These are phyloP conservation scores for Penicillium griseofulvum DNA, from an alignment of 2,329 filamentous ascomycete genomes.

Conservation along the genomic window DNA sequence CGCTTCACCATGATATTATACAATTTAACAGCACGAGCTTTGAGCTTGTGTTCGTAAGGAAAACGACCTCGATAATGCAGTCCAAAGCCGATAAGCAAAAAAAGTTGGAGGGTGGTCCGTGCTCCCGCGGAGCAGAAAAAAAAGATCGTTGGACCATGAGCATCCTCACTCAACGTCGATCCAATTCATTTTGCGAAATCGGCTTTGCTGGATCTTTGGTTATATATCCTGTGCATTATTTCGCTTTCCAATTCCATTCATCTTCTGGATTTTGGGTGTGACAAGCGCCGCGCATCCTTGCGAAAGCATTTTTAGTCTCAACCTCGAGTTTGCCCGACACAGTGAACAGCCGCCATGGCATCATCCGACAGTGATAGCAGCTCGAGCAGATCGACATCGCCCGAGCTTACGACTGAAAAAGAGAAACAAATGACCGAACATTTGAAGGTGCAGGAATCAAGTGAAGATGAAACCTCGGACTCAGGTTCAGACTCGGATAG, in stretches of 20 bases:
- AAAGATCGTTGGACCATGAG: constrained; percentile 26
- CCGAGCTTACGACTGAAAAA: constrained; percentile 23
- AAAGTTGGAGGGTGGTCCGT: constrained; percentile 39
- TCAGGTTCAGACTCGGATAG: constrained; percentile 19
- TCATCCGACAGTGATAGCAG: constrained; percentile 27
- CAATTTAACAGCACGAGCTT: background rate
- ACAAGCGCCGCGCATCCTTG: background rate
- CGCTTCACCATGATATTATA: constrained; percentile 31
- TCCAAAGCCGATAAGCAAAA: constrained; percentile 25
- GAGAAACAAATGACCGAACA: constrained; percentile 21
- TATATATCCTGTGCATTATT: background rate
- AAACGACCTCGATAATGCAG: constrained; percentile 19
- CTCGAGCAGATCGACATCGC: constrained; percentile 29
- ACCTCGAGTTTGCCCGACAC: background rate
- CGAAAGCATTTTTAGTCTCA: background rate
- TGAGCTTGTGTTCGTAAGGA: background rate
- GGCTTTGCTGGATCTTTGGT: background rate
- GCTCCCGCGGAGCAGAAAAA: constrained; percentile 41
- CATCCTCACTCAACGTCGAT: constrained; percentile 14
- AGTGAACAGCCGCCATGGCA: constrained; percentile 17
- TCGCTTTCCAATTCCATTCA: background rate
- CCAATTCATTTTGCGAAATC: constrained; percentile 7
- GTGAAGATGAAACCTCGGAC: constrained; percentile 18
- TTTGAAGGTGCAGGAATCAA: constrained; percentile 20
- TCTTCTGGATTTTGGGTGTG: background rate